These are phyloP conservation scores for Suillus weaverae DNA, from an alignment of 768 basidiomycete species.

Conservation along the genomic window DNA sequence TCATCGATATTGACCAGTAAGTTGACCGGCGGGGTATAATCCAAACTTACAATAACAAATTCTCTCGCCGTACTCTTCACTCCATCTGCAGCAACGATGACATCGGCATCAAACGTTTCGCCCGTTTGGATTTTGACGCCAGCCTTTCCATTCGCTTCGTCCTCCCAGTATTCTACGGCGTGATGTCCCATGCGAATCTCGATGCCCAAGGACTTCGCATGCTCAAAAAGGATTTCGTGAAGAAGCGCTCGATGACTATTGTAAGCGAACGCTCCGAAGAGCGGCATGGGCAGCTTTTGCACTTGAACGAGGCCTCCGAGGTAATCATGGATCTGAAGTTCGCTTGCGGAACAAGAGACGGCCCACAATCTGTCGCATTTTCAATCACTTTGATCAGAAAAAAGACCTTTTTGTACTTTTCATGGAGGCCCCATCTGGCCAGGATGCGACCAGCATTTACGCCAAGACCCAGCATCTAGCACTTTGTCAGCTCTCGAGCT, in stretches of 20 bases:
- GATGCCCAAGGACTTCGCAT: constrained; percentile 21
- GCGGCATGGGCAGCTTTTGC: constrained; percentile 17
- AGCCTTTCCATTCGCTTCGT: constrained; percentile 10
- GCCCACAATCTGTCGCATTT: constrained; percentile 18
- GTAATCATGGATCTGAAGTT: constrained; percentile 20
- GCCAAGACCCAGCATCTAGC: constrained; percentile 19
- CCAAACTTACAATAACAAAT: constrained; percentile 19
- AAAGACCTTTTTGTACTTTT: constrained; percentile 14
- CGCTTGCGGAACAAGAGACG: constrained; percentile 18
- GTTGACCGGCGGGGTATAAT: background rate
- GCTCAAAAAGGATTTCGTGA: constrained; percentile 18
- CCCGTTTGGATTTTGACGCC: constrained; percentile 18
- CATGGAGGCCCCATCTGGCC: constrained; percentile 24
- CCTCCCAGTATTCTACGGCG: constrained; percentile 22
- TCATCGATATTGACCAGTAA: background rate
- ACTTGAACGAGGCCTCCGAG: constrained; percentile 19
- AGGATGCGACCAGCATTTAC: constrained; percentile 25
- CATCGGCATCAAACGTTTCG: constrained; percentile 17
- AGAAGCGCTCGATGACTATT: constrained; percentile 31
- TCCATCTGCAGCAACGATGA: constrained; percentile 29
- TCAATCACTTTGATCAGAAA: constrained; percentile 16
- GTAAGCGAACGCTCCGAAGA: constrained; percentile 21
- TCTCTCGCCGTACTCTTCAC: constrained; percentile 19
- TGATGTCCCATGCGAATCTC: constrained; percentile 20
- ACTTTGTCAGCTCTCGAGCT: constrained; percentile 3